Base-by-base conservation (phyloP, 2,329 filamentous ascomycete genomes). In the Cryphonectria parasitica region DNA sequence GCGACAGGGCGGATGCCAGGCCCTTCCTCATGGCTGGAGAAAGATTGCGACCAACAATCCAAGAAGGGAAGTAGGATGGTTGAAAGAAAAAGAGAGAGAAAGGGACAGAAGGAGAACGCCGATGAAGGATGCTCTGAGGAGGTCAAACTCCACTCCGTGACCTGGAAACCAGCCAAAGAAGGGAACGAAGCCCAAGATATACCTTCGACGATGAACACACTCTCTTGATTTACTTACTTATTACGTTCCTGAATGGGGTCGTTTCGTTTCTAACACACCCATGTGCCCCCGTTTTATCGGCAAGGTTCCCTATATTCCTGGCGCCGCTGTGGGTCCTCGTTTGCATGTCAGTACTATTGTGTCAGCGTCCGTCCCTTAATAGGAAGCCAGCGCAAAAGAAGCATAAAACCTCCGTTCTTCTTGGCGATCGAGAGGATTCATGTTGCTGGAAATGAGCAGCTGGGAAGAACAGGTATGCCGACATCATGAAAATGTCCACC, bases 401-500 rank as follows among this genome's bases (percentile, higher is more conserved):
- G n/a, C 13, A 17, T 41, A 28, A 41, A 10, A 25, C 28, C 28
- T 66, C 63, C 62, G 52, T 66, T 65, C 68, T 31, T 31, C 28
- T 41, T 65, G 65, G 41, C 43, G 63, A 49, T 15, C 22, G 31
- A 41, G 25, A 41, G 8, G 22, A 22, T 19, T 6, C 22, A 15
- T 17, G 13, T 28, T 49, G 3, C 36, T 60, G 25, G 22, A n/a
- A 22, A 45, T 43, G 25, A 41, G 39, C 15, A 34, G 54, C 22
- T 45, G 39, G 49, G 25, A 22, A 19, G 25, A 61, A 54, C 13
- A 39, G 15, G 8, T n/a, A n/a, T 17, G 19, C 45, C 36, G 31
- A 25, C 34, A 63, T 8, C 34, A 56, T 54, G 11, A 22, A 19
- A 62, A 56, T 61, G 68, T 72, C 71, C 71, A 72, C 71, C 71